phyloP scores from a whole-genome alignment of 2,329 filamentous ascomycete species.

The Canariomyces notabilis region DNA sequence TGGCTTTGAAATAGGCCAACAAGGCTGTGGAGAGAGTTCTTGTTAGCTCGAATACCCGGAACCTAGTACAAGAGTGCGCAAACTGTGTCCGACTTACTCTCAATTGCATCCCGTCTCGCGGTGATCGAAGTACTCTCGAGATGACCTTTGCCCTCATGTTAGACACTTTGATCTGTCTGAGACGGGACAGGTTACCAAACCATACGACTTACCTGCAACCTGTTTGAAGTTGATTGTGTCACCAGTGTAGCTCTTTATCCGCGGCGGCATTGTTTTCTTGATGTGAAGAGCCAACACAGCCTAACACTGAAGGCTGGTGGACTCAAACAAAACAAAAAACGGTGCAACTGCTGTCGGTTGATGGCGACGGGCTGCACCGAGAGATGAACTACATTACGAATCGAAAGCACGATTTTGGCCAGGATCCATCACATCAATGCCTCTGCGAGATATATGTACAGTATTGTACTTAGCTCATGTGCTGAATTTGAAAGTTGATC shows the following conservation, averaged over 20 bases:
- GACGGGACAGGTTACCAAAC: background rate
- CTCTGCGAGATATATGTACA: background rate
- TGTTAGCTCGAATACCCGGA: background rate
- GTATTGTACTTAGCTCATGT: background rate
- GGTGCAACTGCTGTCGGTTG: background rate
- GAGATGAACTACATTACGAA: background rate
- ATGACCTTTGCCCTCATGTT: slow-evolving; percentile 13
- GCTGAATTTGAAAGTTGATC: background rate
- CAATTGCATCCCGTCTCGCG: slow-evolving; percentile 20
- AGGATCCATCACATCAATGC: background rate
- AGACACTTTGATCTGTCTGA: slow-evolving; percentile 5
- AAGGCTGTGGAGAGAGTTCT: slow-evolving; percentile 15
- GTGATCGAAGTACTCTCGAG: slow-evolving; percentile 15
- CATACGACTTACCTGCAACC: slow-evolving; percentile 18
- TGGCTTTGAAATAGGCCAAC: slow-evolving; percentile 21
- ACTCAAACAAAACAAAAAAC: too few relatives aligned
- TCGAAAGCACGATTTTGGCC: background rate
- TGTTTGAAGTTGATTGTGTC: slow-evolving; percentile 22
- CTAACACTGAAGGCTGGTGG: too few relatives aligned
- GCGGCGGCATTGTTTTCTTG: slow-evolving; percentile 19
- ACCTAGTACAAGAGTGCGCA: background rate
- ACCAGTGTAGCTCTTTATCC: slow-evolving; percentile 9
- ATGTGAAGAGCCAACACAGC: background rate
- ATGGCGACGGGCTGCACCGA: background rate
- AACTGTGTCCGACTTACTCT: slow-evolving; percentile 17